Evolutionary conservation across 352 stramenopile genomes (phyloP), one percentile per base, ranked within the genome.

Genomic region (Blastocystis sp.): DNA sequence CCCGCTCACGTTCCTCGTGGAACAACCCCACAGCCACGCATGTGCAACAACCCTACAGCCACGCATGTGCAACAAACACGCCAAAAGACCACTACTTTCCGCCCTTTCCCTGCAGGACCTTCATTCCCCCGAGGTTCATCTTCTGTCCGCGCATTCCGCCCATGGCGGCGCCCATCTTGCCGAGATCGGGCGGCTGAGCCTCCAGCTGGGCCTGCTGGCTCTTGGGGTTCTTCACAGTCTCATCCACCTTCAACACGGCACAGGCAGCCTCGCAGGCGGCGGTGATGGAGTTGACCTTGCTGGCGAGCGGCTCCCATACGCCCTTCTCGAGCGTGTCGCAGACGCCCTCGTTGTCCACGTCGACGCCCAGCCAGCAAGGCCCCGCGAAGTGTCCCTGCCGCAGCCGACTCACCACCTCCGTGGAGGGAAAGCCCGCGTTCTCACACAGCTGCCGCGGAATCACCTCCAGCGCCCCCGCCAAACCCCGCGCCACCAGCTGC

Each of bases 241-340:
- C 95, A 88, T 99, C 96, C 86, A 99, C 97, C 53, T 91, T 96
- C 40, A 99, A 90, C 88, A 99, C 98, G 61, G 98, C 92, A 89
- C 94, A 98, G 8, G 96, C 95, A 0, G 96, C 96, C 89, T 99
- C 96, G 32, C 93, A 95, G 7, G 96, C 96, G 34, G 95, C 94
- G 16, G 92, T 91, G 51, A 98, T 91, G 67, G 93, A 96, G 90
- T 98, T 98, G 86, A 95, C 94, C 88, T 99, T 99, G 91, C 98
- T 98, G 81, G 96, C 92, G n/a, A 92, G 93, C 8, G 96, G 96
- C 91, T 99, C 96, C 96, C 96, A 99, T 84, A 99, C 95, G 72
- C 96, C 93, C 34, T 91, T 92, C 86, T 96, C 92, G 86, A 98
- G 96, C 56, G 96, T 98, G 91, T 99, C 94, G 87, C 94, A 97